phyloP scores from a whole-genome alignment of 1,284 basidiomycete genomes.

The Fomitopsis schrenkii region DNA sequence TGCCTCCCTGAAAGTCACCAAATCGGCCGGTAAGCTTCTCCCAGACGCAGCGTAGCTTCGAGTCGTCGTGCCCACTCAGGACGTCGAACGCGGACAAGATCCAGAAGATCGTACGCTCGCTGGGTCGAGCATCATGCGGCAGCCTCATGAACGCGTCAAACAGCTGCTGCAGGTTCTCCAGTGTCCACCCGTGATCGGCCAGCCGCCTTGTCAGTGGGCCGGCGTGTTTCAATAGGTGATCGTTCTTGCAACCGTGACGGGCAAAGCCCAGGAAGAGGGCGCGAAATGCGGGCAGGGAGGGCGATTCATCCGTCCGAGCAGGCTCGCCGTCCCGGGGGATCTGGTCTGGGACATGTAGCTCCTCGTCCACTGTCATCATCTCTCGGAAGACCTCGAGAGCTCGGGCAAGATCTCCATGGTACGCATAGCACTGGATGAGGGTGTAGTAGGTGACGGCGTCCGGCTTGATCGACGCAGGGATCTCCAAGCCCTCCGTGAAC shows the following conservation, averaged over 20 bases:
- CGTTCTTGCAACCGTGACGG: constrained; percentile 40
- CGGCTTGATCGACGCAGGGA: constrained; percentile 45
- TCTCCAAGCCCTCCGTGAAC: constrained; percentile 39
- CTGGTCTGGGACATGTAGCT: constrained; percentile 19
- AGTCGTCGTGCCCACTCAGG: constrained; percentile 46
- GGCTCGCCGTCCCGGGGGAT: constrained; percentile 1
- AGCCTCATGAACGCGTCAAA: constrained; percentile 56
- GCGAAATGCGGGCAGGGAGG: constrained; percentile 48
- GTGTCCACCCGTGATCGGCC: constrained; percentile 41
- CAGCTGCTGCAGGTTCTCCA: constrained; percentile 48
- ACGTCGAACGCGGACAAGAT: constrained; percentile 58
- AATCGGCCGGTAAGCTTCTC: constrained; percentile 49
- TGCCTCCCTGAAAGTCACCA: constrained; percentile 41
- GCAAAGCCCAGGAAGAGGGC: constrained; percentile 77
- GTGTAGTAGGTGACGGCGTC: constrained; percentile 64
- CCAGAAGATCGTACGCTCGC: constrained; percentile 53
- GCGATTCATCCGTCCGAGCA: constrained; percentile 6
- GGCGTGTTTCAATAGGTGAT: neutral
- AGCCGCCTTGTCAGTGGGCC: constrained; percentile 1
- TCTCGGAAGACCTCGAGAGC: constrained; percentile 64
- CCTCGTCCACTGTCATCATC: constrained; percentile 52
- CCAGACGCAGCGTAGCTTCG: constrained; percentile 51
- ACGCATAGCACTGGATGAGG: constrained; percentile 67
- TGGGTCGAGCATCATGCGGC: constrained; percentile 38
- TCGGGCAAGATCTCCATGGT: constrained; percentile 61